phyloP scores from a whole-genome alignment of 1,284 basidiomycete genomes.

The Pseudozyma thailandica region DNA sequence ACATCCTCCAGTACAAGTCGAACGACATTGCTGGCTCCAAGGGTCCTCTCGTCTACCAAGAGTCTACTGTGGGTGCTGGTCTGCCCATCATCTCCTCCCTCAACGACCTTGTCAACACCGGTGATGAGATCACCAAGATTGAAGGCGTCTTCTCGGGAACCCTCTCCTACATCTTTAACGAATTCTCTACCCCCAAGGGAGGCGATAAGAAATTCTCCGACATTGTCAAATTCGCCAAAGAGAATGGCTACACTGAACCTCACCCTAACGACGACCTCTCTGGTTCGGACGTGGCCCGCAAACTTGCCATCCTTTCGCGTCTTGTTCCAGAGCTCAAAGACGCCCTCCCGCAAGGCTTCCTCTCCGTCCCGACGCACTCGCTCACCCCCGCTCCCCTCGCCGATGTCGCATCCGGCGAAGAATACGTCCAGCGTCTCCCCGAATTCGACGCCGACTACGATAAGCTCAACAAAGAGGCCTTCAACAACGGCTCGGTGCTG shows the following conservation, averaged over 20 bases:
- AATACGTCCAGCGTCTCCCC: slow-evolving; percentile 82
- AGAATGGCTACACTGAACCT: slow-evolving; percentile 96
- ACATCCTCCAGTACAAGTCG: slow-evolving; percentile 71
- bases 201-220: slow-evolving; percentile 78
- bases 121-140: slow-evolving; percentile 78
- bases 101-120: slow-evolving; percentile 89
- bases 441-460: slow-evolving; percentile 87
- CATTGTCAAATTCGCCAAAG: slow-evolving; percentile 86
- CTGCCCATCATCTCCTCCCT: slow-evolving; percentile 90
- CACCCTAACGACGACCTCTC: slow-evolving; percentile 96
- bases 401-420: slow-evolving; percentile 71
- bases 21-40: slow-evolving; percentile 37
- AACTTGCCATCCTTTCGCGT: slow-evolving; percentile 92
- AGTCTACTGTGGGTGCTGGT: slow-evolving; percentile 95
- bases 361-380: slow-evolving; percentile 83
- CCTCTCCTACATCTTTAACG: slow-evolving; percentile 98
- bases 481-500: slow-evolving; percentile 81
- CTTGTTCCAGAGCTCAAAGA: slow-evolving; percentile 57
- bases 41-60: slow-evolving; percentile 81
- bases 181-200: slow-evolving; percentile 73
- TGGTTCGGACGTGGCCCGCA: slow-evolving; percentile 95
- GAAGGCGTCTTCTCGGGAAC: slow-evolving; percentile 89
- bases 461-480: slow-evolving; percentile 80
- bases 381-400: slow-evolving; percentile 83
- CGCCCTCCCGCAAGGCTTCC: slow-evolving; percentile 76